Percentiles rank a stretch among this genome's conserved stretches.
These are phyloP conservation scores for Coffea humblotiana DNA, from an alignment of 305 asterid species.

Conservation along the genomic window DNA sequence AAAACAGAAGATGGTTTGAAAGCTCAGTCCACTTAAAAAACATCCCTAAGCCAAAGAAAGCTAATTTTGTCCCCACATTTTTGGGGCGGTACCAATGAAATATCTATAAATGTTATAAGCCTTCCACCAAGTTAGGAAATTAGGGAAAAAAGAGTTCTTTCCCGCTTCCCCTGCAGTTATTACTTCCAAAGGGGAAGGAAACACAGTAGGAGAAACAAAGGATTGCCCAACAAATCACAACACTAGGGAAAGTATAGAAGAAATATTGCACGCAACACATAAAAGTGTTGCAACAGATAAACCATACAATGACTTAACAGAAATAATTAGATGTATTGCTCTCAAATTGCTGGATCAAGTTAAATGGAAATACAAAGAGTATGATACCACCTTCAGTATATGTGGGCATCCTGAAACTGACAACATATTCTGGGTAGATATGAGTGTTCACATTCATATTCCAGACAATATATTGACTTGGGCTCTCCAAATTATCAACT, in stretches of 20 bases:
- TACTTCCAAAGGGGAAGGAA: too few species aligned
- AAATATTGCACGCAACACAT: background rate
- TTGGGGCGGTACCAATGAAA: too few species aligned
- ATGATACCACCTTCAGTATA: conserved; percentile 54
- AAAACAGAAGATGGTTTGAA: background rate
- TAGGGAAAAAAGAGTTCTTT: background rate
- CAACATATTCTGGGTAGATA: conserved; percentile 74
- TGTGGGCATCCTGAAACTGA: conserved; percentile 71
- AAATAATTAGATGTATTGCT: background rate
- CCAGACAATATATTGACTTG: conserved; percentile 76
- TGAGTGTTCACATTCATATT: conserved; percentile 73
- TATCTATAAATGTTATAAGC: background rate
- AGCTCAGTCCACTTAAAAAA: background rate
- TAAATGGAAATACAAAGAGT: conserved; percentile 13
- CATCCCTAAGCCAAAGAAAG: background rate
- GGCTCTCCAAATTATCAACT: conserved; percentile 68
- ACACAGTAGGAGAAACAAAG: background rate
- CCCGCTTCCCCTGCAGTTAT: background rate
- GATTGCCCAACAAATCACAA: background rate
- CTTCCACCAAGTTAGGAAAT: background rate
- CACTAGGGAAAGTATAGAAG: background rate
- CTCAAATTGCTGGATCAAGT: conserved; percentile 1
- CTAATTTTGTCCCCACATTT: background rate
- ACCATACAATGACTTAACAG: background rate
- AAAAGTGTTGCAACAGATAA: background rate